Percentiles rank a stretch among this genome's conserved stretches.
phyloP scores from a whole-genome alignment of 1,139 yeast species.

The Hyphopichia khmerensis region DNA sequence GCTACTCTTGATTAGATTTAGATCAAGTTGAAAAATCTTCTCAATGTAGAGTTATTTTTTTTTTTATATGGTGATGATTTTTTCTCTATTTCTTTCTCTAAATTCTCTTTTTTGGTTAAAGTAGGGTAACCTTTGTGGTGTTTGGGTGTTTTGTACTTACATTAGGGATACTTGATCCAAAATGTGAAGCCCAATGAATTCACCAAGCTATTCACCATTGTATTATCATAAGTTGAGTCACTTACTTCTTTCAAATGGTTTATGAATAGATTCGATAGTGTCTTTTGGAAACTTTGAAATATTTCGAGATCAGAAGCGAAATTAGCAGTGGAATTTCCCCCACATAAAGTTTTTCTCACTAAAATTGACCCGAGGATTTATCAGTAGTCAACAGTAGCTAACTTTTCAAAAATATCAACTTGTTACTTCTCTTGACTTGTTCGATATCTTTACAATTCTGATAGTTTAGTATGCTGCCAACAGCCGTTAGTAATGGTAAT shows the following conservation, averaged over 20 bases:
- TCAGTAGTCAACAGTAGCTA: not conserved
- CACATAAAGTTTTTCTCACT: not conserved
- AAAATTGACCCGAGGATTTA: not conserved
- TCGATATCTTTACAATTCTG: not conserved
- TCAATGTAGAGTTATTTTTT: not conserved
- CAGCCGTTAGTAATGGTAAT: not conserved
- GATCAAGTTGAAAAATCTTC: not conserved
- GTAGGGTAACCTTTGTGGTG: not conserved
- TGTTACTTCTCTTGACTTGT: not conserved
- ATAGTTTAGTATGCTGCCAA: not conserved
- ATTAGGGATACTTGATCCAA: too few species aligned
- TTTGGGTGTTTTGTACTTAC: not conserved
- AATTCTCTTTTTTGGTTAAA: not conserved
- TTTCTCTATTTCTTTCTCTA: not conserved
- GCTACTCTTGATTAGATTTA: too few species aligned
- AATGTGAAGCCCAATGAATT: too few species aligned
- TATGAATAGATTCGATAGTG: too few species aligned
- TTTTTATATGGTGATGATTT: not conserved
- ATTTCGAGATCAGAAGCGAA: too few species aligned
- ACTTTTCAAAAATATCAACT: not conserved
- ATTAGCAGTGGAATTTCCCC: not conserved
- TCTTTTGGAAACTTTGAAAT: too few species aligned
- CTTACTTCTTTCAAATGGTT: too few species aligned
- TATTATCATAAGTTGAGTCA: too few species aligned
- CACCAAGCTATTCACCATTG: too few species aligned